Evolutionary conservation across 1,284 basidiomycete species (phyloP).

Genomic region (Cutaneotrichosporon cavernicola): DNA sequence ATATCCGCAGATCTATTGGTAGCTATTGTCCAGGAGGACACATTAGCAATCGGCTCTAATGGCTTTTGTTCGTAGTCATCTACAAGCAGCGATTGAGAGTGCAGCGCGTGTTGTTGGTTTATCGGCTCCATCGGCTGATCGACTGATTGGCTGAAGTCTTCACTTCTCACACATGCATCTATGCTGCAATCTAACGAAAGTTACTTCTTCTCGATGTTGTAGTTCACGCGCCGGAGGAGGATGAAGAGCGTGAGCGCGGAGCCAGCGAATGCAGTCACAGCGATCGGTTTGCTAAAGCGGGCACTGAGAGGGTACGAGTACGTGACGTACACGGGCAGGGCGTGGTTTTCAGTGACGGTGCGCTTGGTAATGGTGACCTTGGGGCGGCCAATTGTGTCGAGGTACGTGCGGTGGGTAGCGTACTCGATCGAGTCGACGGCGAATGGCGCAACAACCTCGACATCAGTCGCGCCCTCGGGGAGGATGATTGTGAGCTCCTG

Average conservation of each 20-base stretch:
- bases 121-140: too few relatives aligned
- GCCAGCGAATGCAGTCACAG: constrained; percentile 49
- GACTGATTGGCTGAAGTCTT: neutral
- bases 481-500: constrained; percentile 77
- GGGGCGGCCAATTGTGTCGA: constrained; percentile 90
- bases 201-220: constrained; percentile 37
- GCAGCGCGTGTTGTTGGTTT: too few relatives aligned
- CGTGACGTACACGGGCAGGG: constrained; percentile 58
- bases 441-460: constrained; percentile 76
- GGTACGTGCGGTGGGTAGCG: constrained; percentile 75
- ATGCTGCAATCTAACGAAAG: neutral
- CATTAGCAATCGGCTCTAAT: too few relatives aligned
- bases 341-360: constrained; percentile 74
- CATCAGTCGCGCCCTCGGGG: constrained; percentile 88
- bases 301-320: constrained; percentile 75
- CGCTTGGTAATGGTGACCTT: constrained; percentile 70
- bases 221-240: constrained; percentile 48
- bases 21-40: too few relatives aligned
- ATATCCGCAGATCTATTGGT: too few relatives aligned
- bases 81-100: too few relatives aligned
- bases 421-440: constrained; percentile 63
- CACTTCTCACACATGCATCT: constrained; percentile 12
- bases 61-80: too few relatives aligned
- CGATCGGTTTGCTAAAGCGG: constrained; percentile 77
- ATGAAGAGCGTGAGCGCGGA: constrained; percentile 47